Conservation (phyloP, 108 stramenopile species). For the Aurantiochytrium sp. region DNA sequence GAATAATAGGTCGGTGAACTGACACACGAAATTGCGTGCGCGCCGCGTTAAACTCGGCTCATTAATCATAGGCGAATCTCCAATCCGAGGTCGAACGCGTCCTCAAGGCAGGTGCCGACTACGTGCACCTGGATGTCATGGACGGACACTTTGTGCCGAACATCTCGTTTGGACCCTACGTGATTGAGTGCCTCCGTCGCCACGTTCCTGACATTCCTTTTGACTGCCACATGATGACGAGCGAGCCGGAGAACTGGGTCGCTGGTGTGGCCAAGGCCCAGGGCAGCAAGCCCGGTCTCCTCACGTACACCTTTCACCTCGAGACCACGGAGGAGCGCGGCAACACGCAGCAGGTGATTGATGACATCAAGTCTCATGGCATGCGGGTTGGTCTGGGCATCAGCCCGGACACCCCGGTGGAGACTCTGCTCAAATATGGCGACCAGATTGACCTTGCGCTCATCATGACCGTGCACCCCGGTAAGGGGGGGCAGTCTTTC, state of each 20-base stretch:
- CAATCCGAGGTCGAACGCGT: slow-evolving; percentile 62
- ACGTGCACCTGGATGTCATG: slow-evolving; percentile 71
- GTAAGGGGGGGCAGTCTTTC: slow-evolving; percentile 75
- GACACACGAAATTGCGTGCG: too few relatives aligned
- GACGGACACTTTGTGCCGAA: slow-evolving; percentile 73
- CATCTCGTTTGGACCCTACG: slow-evolving; percentile 60
- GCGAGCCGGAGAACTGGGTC: slow-evolving; percentile 78
- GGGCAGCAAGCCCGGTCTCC: slow-evolving; percentile 40
- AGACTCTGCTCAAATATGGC: slow-evolving; percentile 52
- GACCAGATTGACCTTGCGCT: slow-evolving; percentile 66
- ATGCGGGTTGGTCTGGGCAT: slow-evolving; percentile 76
- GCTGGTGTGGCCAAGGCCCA: slow-evolving; percentile 64
- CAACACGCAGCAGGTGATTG: slow-evolving; percentile 55
- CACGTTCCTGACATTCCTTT: slow-evolving; percentile 48
- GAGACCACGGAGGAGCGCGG: slow-evolving; percentile 58
- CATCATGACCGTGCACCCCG: slow-evolving; percentile 87
- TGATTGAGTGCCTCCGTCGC: slow-evolving; percentile 62
- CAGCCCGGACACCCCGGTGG: slow-evolving; percentile 72
- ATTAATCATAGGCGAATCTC: slow-evolving; percentile 36
- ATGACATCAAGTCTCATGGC: slow-evolving; percentile 51
- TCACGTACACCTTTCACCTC: slow-evolving; percentile 68
- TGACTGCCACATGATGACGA: slow-evolving; percentile 81
- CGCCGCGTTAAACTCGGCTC: too few relatives aligned
- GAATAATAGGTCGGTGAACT: too few relatives aligned
- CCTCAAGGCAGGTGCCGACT: slow-evolving; percentile 56